A percentile compares a stretch with the other conserved stretches of the same genome.
Evolutionary conservation across 2,329 filamentous ascomycete genomes (phyloP).

Genomic region (Rosellinia necatrix): DNA sequence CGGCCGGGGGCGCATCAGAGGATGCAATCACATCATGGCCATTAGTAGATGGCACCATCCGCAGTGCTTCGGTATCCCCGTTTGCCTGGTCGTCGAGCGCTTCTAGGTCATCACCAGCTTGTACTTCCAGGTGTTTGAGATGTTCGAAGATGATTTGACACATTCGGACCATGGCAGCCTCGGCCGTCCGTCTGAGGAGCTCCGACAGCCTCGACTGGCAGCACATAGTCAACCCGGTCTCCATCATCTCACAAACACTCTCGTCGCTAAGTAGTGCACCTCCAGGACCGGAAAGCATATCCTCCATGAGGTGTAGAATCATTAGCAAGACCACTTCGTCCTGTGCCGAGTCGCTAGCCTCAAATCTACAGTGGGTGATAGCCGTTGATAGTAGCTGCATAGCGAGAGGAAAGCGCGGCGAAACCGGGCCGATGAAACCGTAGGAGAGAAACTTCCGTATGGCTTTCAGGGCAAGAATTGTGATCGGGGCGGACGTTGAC

Average conservation of each 20-base stretch:
- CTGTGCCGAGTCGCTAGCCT: conserved; percentile 91
- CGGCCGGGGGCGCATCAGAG: conserved; percentile 49
- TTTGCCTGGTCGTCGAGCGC: conserved; percentile 69
- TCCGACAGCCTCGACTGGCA: conserved; percentile 92
- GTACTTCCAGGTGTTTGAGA: conserved; percentile 82
- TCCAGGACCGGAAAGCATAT: conserved; percentile 92
- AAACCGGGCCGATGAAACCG: conserved; percentile 81
- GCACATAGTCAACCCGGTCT: conserved; percentile 94
- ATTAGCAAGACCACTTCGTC: conserved; percentile 94
- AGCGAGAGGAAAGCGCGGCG: conserved; percentile 84
- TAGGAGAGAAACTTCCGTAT: conserved; percentile 97
- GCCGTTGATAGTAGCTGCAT: conserved; percentile 95
- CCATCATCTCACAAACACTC: conserved; percentile 99
- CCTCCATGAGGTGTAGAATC: conserved; percentile 97
- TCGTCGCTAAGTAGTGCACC: conserved; percentile 95
- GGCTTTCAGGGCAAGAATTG: conserved; percentile 88
- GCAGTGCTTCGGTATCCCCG: conserved; percentile 74
- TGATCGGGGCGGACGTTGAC: conserved; percentile 94
- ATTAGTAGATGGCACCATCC: conserved; percentile 80
- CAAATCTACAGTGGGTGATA: conserved; percentile 96
- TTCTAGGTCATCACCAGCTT: conserved; percentile 69
- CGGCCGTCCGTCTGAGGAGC: conserved; percentile 84
- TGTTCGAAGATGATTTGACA: conserved; percentile 98
- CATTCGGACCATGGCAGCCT: conserved; percentile 98
- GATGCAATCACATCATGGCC: conserved; percentile 63